These are phyloP conservation scores for Aspergillus nomiae DNA, from an alignment of 2,329 filamentous ascomycete genomes.

Conservation along the genomic window DNA sequence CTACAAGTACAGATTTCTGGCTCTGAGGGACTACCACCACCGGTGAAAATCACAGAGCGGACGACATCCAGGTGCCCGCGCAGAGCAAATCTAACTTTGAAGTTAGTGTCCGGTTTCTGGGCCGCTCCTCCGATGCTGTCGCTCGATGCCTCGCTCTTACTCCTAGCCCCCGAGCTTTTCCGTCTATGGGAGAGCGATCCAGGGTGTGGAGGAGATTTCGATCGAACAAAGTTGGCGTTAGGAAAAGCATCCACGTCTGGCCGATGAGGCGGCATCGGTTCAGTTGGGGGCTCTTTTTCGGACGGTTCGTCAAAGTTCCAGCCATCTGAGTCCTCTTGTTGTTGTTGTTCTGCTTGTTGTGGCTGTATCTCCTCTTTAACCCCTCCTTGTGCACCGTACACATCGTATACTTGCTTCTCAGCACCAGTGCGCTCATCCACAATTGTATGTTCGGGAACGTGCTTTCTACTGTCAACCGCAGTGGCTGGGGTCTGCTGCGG, in stretches of 20 bases:
- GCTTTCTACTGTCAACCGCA: slow-evolving; percentile 55
- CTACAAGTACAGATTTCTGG: slow-evolving; percentile 96
- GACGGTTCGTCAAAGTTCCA: slow-evolving; percentile 91
- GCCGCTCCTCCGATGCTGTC: slow-evolving; percentile 56
- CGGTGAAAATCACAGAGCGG: slow-evolving; percentile 92
- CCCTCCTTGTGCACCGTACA: slow-evolving; percentile 56
- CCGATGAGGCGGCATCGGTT: slow-evolving; percentile 58
- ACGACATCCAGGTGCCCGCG: slow-evolving; percentile 93
- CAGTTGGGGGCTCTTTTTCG: slow-evolving; percentile 51
- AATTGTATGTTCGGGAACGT: slow-evolving; percentile 43
- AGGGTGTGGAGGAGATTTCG: slow-evolving; percentile 75
- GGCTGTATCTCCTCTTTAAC: slow-evolving; percentile 45
- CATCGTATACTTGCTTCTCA: slow-evolving; percentile 61
- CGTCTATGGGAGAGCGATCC: slow-evolving; percentile 70
- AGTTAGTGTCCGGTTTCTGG: slow-evolving; percentile 70
- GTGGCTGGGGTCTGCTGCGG: slow-evolving; percentile 54
- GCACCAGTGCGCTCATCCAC: slow-evolving; percentile 60
- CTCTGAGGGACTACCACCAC: slow-evolving; percentile 90
- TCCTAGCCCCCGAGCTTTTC: slow-evolving; percentile 76
- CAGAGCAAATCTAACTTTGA: slow-evolving; percentile 90
- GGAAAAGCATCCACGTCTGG: slow-evolving; percentile 90
- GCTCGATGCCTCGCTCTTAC: slow-evolving; percentile 62
- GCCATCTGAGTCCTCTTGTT: slow-evolving; percentile 64
- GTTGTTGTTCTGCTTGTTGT: slow-evolving; percentile 50
- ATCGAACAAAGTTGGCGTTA: slow-evolving; percentile 71